Evolutionary conservation across 1,284 basidiomycete species (phyloP), one percentile per base, ranked within the genome.

Genomic region (Naganishia cerealis): DNA sequence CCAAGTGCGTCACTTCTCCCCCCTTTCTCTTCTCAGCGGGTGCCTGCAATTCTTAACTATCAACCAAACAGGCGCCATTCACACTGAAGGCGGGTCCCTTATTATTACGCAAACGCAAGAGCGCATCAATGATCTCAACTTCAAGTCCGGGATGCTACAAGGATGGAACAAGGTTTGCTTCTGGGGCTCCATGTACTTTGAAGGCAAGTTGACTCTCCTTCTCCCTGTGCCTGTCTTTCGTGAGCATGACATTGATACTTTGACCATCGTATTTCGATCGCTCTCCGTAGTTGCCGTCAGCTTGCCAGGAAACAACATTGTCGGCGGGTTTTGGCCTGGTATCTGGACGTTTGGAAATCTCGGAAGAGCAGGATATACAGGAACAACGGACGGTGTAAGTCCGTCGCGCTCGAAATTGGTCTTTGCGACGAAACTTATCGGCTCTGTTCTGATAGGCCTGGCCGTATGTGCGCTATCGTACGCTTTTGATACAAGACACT

Each of bases 341-440:
- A 72, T 80, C 21, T 82, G 81, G 81, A 79, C 79, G 3, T 80
- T 82, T 78, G 81, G 81, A 29, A 79, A 83, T 72, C 67, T 84
- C 29, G 83, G 81, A 48, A 63, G 83, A 70, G 78, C 82, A 0
- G 80, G 82, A 26, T 81, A 81, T 69, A 79, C 81, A 43, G 91
- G 88, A 0, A 88, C 89, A 0, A 89, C 89, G 5, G 90, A 94
- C 67, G 92, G 91, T 9, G 83, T 86, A 13, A 90, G 88, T 88
- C 77, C 78, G 21, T 1, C 21, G n/a, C 6, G 15, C 4, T 48
- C n/a, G 21, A 48, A 10, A n/a, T 8, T 5, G 12, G 13, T 36
- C 2, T n/a, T 2, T n/a, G 16, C 12, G 3, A 8, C 24, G 18
- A 12, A 52, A 18, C 59, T 62, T 21, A 62, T 39, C 29, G 9